Conservation (phyloP, 2,329 filamentous ascomycete genomes). For the Cladosporium sp. region DNA sequence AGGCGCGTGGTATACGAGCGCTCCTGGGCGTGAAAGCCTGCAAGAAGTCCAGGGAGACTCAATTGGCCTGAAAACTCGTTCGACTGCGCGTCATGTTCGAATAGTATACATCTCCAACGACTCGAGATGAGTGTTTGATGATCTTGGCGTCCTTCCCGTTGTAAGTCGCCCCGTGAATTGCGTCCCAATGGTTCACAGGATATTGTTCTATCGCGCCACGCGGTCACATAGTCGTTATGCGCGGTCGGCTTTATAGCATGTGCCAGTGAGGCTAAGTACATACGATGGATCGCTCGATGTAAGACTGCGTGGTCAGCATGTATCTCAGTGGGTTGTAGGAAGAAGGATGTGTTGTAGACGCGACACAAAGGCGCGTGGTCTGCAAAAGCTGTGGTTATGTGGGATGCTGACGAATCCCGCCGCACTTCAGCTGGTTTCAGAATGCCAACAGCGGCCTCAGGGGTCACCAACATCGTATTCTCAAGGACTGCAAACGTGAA, state of each 20-base stretch:
- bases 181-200: background rate
- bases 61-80: background rate
- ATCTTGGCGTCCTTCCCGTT: background rate
- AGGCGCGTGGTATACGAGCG: background rate
- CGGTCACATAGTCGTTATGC: background rate
- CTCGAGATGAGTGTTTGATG: background rate
- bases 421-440: background rate
- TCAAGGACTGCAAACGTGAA: background rate
- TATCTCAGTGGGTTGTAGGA: background rate
- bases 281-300: background rate
- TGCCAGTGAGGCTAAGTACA: background rate
- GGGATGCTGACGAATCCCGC: background rate
- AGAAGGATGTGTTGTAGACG: background rate
- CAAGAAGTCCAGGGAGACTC: background rate
- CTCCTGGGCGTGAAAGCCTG: background rate
- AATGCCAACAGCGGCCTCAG: background rate
- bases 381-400: background rate
- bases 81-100: background rate
- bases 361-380: background rate
- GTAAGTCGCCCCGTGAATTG: background rate
- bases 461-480: background rate
- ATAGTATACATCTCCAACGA: background rate
- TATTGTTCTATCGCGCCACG: background rate
- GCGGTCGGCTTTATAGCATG: background rate
- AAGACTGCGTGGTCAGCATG: background rate